Evolutionary conservation across 139 green algal species (phyloP).

Genomic region (Zygnema cylindricum): DNA sequence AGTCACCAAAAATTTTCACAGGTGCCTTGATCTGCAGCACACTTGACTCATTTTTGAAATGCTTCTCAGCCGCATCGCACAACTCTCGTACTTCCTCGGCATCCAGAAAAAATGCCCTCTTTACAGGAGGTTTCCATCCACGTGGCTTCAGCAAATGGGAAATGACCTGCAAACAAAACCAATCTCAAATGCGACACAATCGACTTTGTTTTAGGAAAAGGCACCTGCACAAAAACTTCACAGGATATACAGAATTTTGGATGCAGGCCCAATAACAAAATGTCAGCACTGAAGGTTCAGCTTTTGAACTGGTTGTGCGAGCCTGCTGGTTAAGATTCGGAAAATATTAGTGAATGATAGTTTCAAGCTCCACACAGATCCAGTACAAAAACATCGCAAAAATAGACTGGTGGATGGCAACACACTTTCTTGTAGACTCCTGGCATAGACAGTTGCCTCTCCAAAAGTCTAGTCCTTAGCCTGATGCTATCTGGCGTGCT

Average conservation of each 20-base stretch:
- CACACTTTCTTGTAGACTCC: slow-evolving; percentile 87
- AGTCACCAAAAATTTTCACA: slow-evolving; percentile 99
- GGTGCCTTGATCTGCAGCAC: slow-evolving; percentile 79
- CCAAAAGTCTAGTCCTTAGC: slow-evolving; percentile 10
- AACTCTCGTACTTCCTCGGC: slow-evolving; percentile 84
- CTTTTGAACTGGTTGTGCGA: no score
- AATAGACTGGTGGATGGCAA: no score
- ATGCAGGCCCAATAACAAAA: no score
- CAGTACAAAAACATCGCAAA: no score
- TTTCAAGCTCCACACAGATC: no score
- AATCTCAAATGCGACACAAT: no score
- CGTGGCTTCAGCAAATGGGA: slow-evolving; percentile 69
- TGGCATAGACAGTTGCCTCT: slow-evolving; percentile 57
- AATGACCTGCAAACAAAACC: slow-evolving; percentile 73
- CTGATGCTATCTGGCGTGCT: slow-evolving; percentile 52
- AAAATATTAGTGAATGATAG: no score
- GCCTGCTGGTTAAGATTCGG: no score
- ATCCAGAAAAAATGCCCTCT: slow-evolving; percentile 79
- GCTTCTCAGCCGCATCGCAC: slow-evolving; percentile 85
- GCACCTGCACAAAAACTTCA: background rate
- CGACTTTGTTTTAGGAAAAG: no score
- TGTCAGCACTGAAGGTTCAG: no score
- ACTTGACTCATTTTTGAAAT: slow-evolving; percentile 76
- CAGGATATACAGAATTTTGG: background rate
- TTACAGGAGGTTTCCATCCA: slow-evolving; percentile 71